phyloP scores from a whole-genome alignment of 225 moss, liverwort and hornwort species.

The Marchantia polymorpha region DNA sequence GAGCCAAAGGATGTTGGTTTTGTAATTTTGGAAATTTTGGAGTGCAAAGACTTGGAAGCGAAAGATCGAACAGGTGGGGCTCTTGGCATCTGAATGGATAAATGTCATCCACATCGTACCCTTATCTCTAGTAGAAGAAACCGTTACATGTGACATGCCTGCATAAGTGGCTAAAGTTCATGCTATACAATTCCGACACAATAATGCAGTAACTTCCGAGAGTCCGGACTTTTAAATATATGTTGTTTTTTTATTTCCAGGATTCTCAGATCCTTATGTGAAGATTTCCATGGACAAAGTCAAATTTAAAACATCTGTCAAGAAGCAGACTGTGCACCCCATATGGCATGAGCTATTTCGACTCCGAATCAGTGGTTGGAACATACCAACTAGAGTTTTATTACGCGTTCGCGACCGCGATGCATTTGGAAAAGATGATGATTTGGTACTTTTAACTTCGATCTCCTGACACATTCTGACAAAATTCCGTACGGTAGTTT shows the following conservation, averaged over 20 bases:
- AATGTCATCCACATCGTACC: neutral
- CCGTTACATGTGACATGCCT: neutral
- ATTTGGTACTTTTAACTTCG: conserved; percentile 28
- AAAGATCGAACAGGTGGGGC: conserved; percentile 47
- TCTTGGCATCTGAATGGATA: neutral
- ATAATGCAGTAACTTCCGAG: too few relatives aligned
- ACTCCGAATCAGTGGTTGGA: conserved; percentile 40
- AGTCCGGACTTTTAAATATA: too few relatives aligned
- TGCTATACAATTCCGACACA: too few relatives aligned
- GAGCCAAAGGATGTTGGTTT: conserved; percentile 50
- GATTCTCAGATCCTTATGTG: conserved; percentile 46
- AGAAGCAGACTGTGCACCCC: conserved; percentile 48
- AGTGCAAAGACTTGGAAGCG: conserved; percentile 47
- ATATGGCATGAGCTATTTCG: conserved; percentile 54
- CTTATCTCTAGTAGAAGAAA: neutral
- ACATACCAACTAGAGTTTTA: conserved; percentile 26
- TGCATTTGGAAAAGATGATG: conserved; percentile 51
- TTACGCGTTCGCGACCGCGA: conserved; percentile 45
- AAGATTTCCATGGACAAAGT: conserved; percentile 44
- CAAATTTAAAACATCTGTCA: conserved; percentile 50
- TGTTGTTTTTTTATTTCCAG: conserved; percentile 7
- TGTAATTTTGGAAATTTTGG: conserved; percentile 48
- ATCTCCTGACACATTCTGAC: too few relatives aligned
- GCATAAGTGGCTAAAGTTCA: too few relatives aligned
- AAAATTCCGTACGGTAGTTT: too few relatives aligned